Evolutionary conservation across 1,284 basidiomycete species (phyloP), one percentile per base, ranked within the genome.

Genomic region (Rhodotorula sp.): DNA sequence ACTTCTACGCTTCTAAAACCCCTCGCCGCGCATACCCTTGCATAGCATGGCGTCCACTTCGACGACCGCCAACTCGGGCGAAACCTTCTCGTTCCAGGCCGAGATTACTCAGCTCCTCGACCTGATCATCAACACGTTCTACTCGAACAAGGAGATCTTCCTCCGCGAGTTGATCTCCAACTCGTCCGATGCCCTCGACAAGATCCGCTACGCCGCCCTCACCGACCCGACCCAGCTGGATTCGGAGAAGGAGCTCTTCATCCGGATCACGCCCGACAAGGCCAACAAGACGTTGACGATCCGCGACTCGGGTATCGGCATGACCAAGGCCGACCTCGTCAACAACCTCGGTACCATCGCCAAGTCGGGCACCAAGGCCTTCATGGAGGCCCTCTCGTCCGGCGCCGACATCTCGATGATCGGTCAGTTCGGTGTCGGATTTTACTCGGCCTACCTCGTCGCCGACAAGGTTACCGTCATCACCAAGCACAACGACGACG

Each of bases 341-440:
- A 97, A 97, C 89, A 99, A 99, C 88, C 88, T 99, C 76, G 97
- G 95, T 86, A 99, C 97, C 70, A 99, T 99, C 82, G 95, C 95
- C 84, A 99, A 95, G 87, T 95, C 93, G 72, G 93, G 93, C 77
- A 87, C 86, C 78, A 87, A 99, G 91, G 94, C 94, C 70, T 99
- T 99, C 88, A 86, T 86, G 85, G 85, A 86, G 83, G 95, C 97
- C 69, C 87, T 99, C 77, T 90, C 87, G 82, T 95, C 94, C 62
- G 95, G 95, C 80, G 97, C 95, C 78, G 94, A 97, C 82, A 95
- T 97, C 78, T 94, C 92, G 73, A 85, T 85, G 83, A 84, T 85
- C 77, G 85, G 85, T 78, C 81, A 83, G 80, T 83, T 78, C 75
- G 70, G 70, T 93, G 95, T 97, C 84, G 93, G 95, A 86, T 99